Evolutionary conservation across 495 filamentous ascomycete species (phyloP).

Genomic region (Daldinia decipiens): DNA sequence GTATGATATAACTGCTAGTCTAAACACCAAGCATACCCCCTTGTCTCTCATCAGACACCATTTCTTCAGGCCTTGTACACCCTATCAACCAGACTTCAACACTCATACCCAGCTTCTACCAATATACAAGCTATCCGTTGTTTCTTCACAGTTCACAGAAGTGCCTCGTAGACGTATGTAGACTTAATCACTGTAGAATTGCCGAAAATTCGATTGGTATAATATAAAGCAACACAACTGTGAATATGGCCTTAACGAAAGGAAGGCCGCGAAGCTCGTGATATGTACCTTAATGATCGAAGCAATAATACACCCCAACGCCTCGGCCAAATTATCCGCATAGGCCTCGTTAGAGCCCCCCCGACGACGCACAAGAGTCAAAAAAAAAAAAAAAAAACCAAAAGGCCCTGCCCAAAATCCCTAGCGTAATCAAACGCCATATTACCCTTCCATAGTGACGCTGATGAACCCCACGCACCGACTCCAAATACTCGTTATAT

Average conservation of each 20-base stretch:
- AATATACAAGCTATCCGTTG: neutral
- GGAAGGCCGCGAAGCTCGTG: slow-evolving; percentile 36
- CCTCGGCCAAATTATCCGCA: slow-evolving; percentile 19
- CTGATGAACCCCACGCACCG: slow-evolving; percentile 8
- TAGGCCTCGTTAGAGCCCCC: slow-evolving; percentile 7
- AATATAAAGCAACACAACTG: slow-evolving; percentile 14
- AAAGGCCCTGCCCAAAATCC: slow-evolving; percentile 5
- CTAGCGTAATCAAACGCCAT: slow-evolving; percentile 11
- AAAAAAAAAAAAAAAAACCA: neutral
- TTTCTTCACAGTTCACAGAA: no score
- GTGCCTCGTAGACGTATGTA: neutral
- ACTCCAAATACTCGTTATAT: slow-evolving; percentile 31
- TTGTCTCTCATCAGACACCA: neutral
- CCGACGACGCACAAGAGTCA: neutral
- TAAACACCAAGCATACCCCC: neutral
- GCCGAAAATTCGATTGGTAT: slow-evolving; percentile 22
- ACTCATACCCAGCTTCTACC: neutral
- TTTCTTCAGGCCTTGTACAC: neutral
- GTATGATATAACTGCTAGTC: slow-evolving; percentile 5
- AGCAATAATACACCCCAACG: slow-evolving; percentile 30
- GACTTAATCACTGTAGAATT: neutral
- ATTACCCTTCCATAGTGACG: slow-evolving; percentile 14
- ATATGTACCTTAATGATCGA: slow-evolving; percentile 31
- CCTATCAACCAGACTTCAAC: neutral
- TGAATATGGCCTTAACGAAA: slow-evolving; percentile 26